These are phyloP conservation scores for Parsonsia alboflavescens DNA, from an alignment of 257 asterid species.

Conservation along the genomic window DNA sequence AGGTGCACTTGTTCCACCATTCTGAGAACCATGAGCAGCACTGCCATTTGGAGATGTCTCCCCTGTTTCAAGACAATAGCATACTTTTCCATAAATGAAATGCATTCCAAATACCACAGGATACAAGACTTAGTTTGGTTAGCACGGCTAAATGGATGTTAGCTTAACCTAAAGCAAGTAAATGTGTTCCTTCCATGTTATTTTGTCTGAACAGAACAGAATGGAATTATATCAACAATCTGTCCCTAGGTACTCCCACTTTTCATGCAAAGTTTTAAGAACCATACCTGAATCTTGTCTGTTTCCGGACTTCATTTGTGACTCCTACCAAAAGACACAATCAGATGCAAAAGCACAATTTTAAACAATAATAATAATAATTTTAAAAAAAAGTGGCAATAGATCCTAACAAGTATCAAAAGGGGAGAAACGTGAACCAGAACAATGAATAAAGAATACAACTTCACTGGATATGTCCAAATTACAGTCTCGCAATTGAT, in stretches of 20 bases:
- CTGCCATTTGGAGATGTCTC: conserved; percentile 64
- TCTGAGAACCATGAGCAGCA: conserved; percentile 54
- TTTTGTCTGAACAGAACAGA: neutral
- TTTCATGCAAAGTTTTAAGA: conserved; percentile 12
- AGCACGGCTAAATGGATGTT: neutral
- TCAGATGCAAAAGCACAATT: neutral
- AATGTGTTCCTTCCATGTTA: neutral
- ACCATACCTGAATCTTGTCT: conserved; percentile 51
- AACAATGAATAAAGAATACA: no score
- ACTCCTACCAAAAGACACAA: conserved; percentile 33
- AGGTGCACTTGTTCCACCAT: conserved; percentile 50
- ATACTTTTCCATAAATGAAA: conserved; percentile 15
- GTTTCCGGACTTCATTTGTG: conserved; percentile 49
- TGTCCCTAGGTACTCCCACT: neutral
- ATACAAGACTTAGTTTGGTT: neutral
- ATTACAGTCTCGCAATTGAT: no score
- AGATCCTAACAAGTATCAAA: neutral
- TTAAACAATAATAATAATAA: neutral
- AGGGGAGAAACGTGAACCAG: no score
- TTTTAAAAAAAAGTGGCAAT: neutral
- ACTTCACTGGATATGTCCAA: no score
- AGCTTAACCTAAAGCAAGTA: neutral
- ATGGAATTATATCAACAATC: neutral
- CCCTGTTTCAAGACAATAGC: conserved; percentile 35
- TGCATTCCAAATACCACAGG: neutral